Percentiles rank a stretch among this genome's conserved stretches.
Conservation (phyloP, 805 yeast genomes). For the Saccharomyces jurei region DNA sequence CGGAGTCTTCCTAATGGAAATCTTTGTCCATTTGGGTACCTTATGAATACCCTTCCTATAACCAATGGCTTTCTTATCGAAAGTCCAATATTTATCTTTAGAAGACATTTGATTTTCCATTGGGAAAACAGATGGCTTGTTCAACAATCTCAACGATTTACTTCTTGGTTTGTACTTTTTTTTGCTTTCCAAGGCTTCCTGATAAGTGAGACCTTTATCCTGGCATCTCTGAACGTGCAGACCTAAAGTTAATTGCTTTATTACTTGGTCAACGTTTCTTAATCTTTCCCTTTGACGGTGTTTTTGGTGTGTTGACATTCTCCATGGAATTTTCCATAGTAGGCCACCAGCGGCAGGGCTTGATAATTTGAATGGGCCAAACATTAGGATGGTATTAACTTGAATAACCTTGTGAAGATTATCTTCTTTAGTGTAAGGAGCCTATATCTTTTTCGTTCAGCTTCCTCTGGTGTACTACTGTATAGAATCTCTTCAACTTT, state of each 20-base stretch:
- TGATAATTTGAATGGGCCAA: slow-evolving; percentile 28
- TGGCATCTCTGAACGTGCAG: slow-evolving; percentile 22
- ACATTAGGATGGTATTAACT: slow-evolving; percentile 13
- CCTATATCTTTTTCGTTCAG: not conserved
- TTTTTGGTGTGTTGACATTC: slow-evolving; percentile 74
- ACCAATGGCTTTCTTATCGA: slow-evolving; percentile 60
- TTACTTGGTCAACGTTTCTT: slow-evolving; percentile 70
- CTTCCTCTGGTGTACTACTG: not conserved
- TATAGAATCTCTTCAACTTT: not conserved
- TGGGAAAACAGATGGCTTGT: slow-evolving; percentile 47
- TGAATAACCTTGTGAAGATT: not conserved
- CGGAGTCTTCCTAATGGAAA: slow-evolving; percentile 74
- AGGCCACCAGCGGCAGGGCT: slow-evolving; percentile 25
- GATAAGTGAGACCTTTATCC: slow-evolving; percentile 14
- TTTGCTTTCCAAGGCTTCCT: slow-evolving; percentile 12
- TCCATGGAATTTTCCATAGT: slow-evolving; percentile 62
- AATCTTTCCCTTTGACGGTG: slow-evolving; percentile 77
- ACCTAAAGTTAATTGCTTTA: slow-evolving; percentile 37
- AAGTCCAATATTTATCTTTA: slow-evolving; percentile 80
- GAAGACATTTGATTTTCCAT: slow-evolving; percentile 74
- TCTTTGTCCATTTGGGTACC: slow-evolving; percentile 88
- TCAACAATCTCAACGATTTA: slow-evolving; percentile 20
- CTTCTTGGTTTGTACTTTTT: slow-evolving; percentile 23
- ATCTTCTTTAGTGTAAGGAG: not conserved
- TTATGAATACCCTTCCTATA: slow-evolving; percentile 85